A percentile compares a stretch with the other conserved stretches of the same genome.
Conservation (phyloP, 352 stramenopile genomes). For the Phytophthora crassamura region DNA sequence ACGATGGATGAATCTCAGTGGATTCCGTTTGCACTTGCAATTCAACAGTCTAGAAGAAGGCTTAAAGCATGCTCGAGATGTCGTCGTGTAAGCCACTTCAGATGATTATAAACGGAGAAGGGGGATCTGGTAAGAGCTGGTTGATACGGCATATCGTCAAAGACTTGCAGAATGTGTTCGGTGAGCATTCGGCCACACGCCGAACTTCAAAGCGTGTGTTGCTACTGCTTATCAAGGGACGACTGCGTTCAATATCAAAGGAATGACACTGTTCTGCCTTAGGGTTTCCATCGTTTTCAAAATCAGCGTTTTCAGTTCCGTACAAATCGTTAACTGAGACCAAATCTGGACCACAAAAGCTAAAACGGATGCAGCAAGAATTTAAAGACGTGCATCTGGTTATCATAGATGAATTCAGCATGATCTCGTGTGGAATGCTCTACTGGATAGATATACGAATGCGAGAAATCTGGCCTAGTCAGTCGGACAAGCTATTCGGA, state of each 20-base stretch:
- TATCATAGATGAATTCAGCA: no score
- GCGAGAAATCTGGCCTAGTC: neutral
- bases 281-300: slow-evolving; percentile 2
- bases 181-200: neutral
- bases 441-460: slow-evolving; percentile 1
- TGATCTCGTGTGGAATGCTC: neutral
- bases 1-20: neutral
- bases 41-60: neutral
- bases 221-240: neutral
- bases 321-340: neutral
- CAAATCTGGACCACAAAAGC: no score
- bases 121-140: neutral
- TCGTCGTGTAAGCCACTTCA: neutral
- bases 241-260: slow-evolving; percentile 3
- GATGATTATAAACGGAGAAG: neutral
- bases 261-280: neutral
- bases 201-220: neutral
- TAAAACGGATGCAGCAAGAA: no score
- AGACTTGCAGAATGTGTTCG: slow-evolving; percentile 1
- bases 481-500: neutral
- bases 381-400: no score
- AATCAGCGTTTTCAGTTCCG: neutral
- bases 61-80: neutral
- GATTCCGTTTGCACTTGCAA: neutral
- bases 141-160: neutral